phyloP scores from a whole-genome alignment of 1,284 basidiomycete species.

The Ceratobasidium sp. region DNA sequence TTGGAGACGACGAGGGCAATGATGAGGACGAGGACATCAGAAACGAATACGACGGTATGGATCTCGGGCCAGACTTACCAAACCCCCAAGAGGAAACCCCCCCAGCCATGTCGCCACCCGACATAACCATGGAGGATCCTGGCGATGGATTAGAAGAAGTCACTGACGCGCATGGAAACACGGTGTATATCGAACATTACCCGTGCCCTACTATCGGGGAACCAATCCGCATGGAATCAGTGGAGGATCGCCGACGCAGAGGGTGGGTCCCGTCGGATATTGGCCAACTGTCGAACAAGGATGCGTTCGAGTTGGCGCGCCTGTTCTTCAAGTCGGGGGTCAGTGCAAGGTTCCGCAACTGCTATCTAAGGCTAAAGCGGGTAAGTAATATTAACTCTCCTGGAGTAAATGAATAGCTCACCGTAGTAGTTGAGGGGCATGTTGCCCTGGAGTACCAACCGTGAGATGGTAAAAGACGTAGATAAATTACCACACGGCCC shows the following conservation, averaged over 20 bases:
- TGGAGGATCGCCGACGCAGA: no score
- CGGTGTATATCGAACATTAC: background rate
- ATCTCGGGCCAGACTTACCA: no score
- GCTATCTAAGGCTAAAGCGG: background rate
- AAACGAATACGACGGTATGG: no score
- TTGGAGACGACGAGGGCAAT: no score
- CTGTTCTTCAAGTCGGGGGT: conserved; percentile 17
- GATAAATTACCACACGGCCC: conserved; percentile 29
- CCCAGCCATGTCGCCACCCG: no score
- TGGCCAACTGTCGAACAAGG: background rate
- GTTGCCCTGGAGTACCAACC: conserved; percentile 11
- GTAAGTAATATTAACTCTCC: background rate
- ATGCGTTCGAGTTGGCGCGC: conserved; percentile 1
- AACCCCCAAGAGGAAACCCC: no score
- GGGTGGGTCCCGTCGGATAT: background rate
- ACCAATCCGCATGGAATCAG: no score
- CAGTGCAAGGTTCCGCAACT: background rate
- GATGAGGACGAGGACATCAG: no score
- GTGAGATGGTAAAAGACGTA: conserved; percentile 20
- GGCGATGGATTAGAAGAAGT: no score
- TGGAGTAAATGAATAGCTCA: background rate
- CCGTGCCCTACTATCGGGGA: background rate
- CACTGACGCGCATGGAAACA: no score
- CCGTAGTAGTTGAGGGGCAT: background rate
- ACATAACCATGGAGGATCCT: no score